A percentile compares a stretch with the other conserved stretches of the same genome.
These are phyloP conservation scores for Cardamine resedifolia DNA, from an alignment of 345 rosid species.

Conservation along the genomic window DNA sequence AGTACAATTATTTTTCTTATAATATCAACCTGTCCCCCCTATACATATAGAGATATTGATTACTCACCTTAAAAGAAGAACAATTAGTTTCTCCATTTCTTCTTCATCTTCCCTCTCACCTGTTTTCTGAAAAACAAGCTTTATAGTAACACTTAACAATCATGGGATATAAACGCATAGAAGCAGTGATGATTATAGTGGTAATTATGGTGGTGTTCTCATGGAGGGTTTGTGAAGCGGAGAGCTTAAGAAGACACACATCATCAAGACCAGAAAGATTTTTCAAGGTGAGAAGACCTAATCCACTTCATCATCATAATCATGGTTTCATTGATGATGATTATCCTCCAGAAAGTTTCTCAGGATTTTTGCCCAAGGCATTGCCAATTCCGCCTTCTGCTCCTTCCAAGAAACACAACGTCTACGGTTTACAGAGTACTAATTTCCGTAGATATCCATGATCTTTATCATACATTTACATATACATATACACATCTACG, in stretches of 20 bases:
- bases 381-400: constrained; percentile 65
- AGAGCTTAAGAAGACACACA: constrained; percentile 29
- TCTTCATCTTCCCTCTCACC: constrained; percentile 11
- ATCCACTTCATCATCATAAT: constrained; percentile 19
- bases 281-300: constrained; percentile 37
- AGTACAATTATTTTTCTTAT: constrained; percentile 14
- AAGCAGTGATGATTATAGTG: constrained; percentile 24
- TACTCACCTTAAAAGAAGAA: constrained; percentile 20
- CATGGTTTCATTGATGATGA: constrained; percentile 24
- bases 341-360: constrained; percentile 39
- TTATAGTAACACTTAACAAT: background rate
- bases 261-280: constrained; percentile 40
- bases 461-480: constrained; percentile 28
- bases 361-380: constrained; percentile 58
- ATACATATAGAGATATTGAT: background rate
- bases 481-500: constrained; percentile 5
- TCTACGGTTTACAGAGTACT: constrained; percentile 45
- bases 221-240: constrained; percentile 32
- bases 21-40: constrained; percentile 21
- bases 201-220: constrained; percentile 31
- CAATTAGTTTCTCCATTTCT: constrained; percentile 20
- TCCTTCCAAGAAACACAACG: constrained; percentile 71
- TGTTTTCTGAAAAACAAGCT: constrained; percentile 15
- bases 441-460: constrained; percentile 38
- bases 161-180: constrained; percentile 30